Percentiles rank a stretch among this genome's conserved stretches.
phyloP scores from a whole-genome alignment of 805 yeast genomes.

The Yarrowia yakushimensis region DNA sequence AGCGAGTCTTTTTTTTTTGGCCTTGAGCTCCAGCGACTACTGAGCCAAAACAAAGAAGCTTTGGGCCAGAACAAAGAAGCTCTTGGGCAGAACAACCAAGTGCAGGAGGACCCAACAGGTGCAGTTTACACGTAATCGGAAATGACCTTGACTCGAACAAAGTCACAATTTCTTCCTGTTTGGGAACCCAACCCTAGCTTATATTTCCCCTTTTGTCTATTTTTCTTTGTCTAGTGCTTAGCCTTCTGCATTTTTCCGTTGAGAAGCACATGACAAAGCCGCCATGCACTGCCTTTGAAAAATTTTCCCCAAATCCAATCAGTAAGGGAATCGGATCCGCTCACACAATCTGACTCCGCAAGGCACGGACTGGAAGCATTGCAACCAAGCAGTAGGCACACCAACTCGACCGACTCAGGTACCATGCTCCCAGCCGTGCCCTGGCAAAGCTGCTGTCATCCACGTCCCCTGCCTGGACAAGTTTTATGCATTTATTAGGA shows the following conservation, averaged over 20 bases:
- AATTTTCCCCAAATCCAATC: constrained; percentile 18
- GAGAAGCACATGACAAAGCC: constrained; percentile 25
- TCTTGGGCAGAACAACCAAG: background rate
- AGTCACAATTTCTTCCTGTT: constrained; percentile 2
- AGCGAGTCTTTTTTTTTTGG: constrained; percentile 1
- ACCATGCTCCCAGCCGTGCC: too few species aligned
- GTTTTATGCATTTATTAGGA: constrained; percentile 14
- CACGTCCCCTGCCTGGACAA: background rate
- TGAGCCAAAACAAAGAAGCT: constrained; percentile 11
- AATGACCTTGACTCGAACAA: constrained; percentile 4
- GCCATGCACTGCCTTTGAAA: constrained; percentile 18
- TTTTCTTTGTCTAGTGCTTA: background rate
- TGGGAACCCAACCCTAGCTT: background rate
- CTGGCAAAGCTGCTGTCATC: too few species aligned
- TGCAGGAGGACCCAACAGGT: constrained; percentile 13
- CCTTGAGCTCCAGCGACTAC: background rate
- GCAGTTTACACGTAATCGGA: constrained; percentile 23
- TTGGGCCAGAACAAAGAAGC: background rate
- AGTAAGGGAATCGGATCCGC: constrained; percentile 1
- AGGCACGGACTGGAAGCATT: too few species aligned
- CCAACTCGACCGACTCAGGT: too few species aligned
- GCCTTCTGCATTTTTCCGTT: constrained; percentile 25
- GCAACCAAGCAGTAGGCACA: background rate
- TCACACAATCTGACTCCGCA: too few species aligned
- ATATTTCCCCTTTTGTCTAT: background rate